Base-by-base conservation (phyloP, 495 filamentous ascomycete genomes). In the Parathielavia hyrcaniae region DNA sequence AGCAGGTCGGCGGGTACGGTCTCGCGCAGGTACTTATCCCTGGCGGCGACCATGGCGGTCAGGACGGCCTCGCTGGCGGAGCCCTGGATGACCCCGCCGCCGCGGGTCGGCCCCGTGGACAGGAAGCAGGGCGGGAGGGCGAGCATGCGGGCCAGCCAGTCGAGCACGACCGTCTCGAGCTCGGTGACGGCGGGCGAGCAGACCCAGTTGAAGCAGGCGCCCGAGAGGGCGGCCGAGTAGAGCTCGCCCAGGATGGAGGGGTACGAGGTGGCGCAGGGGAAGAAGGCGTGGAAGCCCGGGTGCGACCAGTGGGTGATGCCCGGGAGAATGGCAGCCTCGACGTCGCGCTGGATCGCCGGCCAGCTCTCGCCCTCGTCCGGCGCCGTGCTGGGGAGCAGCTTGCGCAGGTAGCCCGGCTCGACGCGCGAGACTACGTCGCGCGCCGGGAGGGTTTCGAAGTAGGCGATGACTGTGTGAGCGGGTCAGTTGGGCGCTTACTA, bases 221-320 rank as follows among this genome's bases (percentile, higher is more conserved):
- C 88, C 9, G 83, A 91, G 68, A 97, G 90, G 5, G 91, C 87
- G 0, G 89, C 83, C 4, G 83, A 87, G 75, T 96, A 98, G 71
- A 98, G 84, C 72, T 98, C 93, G 5, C 91, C 93, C 4, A 98
- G 83, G 68, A 97, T 89, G 46, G 83, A 86, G 0, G 93, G 91
- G 72, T 87, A 97, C 40, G 86, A 86, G 49, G 85, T 85, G 40
- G 80, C 81, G 17, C 90, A 90, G 14, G 93, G 90, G 73, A 88
- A 98, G 81, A 91, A 98, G 38, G 93, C 93, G 81, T 96, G 88
- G 80, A 96, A 98, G 69, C 93, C 92, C 2, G 93, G 93, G 4
- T 85, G 88, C 36, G 39, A 83, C 88, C 93, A 98, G 73, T 97
- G 93, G 0, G 93, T 98, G 53, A 98, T 74, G 4, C 93, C 93